These are phyloP conservation scores for Nakaseomyces glabratus DNA, from an alignment of 1,139 yeast species.

Conservation along the genomic window DNA sequence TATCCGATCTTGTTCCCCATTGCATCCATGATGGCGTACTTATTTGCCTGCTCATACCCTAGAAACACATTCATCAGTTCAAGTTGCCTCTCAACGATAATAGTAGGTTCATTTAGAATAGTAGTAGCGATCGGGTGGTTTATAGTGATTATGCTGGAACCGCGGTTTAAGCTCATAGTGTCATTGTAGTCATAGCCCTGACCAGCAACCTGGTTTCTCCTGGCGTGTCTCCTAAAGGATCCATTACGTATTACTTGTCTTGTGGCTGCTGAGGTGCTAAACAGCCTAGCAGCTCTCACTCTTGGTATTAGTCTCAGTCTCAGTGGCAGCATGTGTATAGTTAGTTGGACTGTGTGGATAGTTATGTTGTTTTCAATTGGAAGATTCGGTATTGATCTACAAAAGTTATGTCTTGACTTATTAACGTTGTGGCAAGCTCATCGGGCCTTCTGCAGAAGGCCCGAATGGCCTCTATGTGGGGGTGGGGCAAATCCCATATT, in stretches of 20 bases:
- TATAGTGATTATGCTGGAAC: slow-evolving; percentile 12
- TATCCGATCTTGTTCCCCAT: slow-evolving; percentile 69
- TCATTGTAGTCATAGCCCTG: too few species aligned
- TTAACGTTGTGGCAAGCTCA: too few species aligned
- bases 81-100: slow-evolving; percentile 77
- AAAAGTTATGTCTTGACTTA: too few species aligned
- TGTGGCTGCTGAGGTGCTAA: neutral
- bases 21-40: slow-evolving; percentile 64
- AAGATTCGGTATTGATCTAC: too few species aligned
- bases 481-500: too few species aligned
- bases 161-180: neutral
- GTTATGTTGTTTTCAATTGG: too few species aligned
- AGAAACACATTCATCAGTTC: slow-evolving; percentile 79
- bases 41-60: slow-evolving; percentile 88
- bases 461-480: too few species aligned
- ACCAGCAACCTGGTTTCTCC: neutral
- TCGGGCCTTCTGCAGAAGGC: too few species aligned
- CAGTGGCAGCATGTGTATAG: too few species aligned
- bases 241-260: slow-evolving; percentile 3
- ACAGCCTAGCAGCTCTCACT: too few species aligned
- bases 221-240: slow-evolving; percentile 1
- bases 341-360: too few species aligned
- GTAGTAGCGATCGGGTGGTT: slow-evolving; percentile 22
- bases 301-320: too few species aligned
- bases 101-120: slow-evolving; percentile 64